Conservation (phyloP, 345 rosid species). For the Citrus sp. region DNA sequence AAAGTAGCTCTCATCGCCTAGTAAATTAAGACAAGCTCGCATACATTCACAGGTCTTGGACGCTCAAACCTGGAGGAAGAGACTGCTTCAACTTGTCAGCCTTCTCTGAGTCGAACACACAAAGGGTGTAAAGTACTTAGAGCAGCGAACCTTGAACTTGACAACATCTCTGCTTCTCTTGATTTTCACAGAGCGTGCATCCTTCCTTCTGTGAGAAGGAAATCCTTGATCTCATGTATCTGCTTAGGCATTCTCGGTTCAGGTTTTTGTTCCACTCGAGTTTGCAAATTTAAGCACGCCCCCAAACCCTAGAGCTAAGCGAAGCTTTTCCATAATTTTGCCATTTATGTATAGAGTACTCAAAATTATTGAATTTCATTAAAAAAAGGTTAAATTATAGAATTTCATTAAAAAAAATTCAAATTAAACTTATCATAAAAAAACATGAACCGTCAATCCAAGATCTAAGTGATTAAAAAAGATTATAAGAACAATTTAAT, state of each 20-base stretch:
- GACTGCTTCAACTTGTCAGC: constrained; percentile 96
- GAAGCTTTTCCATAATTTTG: no score
- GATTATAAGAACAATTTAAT: no score
- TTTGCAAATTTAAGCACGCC: no score
- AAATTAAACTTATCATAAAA: no score
- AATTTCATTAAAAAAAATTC: no score
- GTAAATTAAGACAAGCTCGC: not conserved
- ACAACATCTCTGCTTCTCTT: constrained; percentile 77
- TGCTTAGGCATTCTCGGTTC: constrained; percentile 57
- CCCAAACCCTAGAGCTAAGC: no score
- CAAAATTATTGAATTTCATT: no score
- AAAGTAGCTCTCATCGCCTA: constrained; percentile 1
- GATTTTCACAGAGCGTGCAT: constrained; percentile 86
- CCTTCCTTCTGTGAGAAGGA: constrained; percentile 92
- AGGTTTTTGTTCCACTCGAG: no score
- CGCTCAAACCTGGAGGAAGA: constrained; percentile 96
- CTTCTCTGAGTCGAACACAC: constrained; percentile 82
- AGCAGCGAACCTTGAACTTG: constrained; percentile 95
- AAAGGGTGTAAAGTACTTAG: constrained; percentile 88
- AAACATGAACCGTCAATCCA: no score
- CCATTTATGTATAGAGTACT: no score
- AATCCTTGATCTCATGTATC: constrained; percentile 93
- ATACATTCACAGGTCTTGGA: constrained; percentile 54
- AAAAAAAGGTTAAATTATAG: no score
- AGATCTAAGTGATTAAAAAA: no score